Evolutionary conservation across 257 asterid genomes (phyloP).

Genomic region (Solanum pimpinellifolium): DNA sequence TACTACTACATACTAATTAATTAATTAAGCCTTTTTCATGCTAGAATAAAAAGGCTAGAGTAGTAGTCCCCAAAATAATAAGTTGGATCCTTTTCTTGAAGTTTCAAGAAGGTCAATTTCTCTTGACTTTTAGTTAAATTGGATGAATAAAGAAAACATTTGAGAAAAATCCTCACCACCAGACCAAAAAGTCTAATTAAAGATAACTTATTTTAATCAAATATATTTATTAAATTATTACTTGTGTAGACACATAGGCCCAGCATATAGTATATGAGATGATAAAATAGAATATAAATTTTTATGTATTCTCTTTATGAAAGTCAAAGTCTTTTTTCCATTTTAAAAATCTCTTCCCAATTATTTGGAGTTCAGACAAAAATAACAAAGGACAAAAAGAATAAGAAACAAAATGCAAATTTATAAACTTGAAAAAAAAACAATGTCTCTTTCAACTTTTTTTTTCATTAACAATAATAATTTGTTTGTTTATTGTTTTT

Average conservation of each 20-base stretch:
- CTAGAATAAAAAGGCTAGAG: background rate
- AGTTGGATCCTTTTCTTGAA: background rate
- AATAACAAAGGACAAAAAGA: background rate
- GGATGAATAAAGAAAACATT: background rate
- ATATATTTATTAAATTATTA: background rate
- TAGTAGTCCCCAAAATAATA: background rate
- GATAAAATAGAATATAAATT: background rate
- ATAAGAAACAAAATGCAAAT: background rate
- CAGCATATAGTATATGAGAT: background rate
- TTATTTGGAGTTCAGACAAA: background rate
- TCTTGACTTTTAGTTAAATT: too few species aligned
- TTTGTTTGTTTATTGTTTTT: background rate
- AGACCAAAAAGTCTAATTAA: background rate
- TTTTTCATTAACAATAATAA: background rate
- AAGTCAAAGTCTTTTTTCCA: background rate
- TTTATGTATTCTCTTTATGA: background rate
- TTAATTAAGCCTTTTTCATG: background rate
- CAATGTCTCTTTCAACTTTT: background rate
- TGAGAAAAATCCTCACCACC: background rate
- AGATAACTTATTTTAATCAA: background rate
- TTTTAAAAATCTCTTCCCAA: background rate
- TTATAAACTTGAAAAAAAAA: background rate
- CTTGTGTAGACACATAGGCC: background rate
- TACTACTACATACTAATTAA: background rate
- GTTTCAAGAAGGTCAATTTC: background rate